phyloP scores from a whole-genome alignment of 805 yeast genomes.

The Yamadazyma laniorum region DNA sequence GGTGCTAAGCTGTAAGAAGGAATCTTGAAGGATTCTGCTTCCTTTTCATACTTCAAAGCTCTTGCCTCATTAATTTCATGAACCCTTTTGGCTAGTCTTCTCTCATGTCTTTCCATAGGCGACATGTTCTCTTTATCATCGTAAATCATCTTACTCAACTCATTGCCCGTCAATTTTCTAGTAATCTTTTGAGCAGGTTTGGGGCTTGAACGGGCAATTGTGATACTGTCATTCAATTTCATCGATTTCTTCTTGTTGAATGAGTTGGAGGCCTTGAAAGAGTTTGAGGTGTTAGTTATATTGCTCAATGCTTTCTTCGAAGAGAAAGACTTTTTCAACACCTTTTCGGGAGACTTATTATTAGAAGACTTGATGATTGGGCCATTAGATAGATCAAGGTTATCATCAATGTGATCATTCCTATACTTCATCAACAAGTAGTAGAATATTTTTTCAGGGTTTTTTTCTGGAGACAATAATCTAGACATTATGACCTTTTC shows the following conservation, averaged over 20 bases:
- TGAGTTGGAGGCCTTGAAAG: constrained; percentile 39
- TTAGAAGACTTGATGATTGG: constrained; percentile 28
- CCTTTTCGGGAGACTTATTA: constrained; percentile 25
- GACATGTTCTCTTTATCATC: constrained; percentile 7
- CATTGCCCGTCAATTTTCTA: constrained; percentile 12
- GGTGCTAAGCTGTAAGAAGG: not conserved
- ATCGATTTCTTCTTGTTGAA: constrained; percentile 34
- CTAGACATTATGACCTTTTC: constrained; percentile 50
- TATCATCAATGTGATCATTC: constrained; percentile 50
- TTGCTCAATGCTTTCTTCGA: constrained; percentile 25
- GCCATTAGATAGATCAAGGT: constrained; percentile 12
- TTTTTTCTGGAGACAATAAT: constrained; percentile 52
- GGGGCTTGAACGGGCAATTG: constrained; percentile 23
- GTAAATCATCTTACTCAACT: constrained; percentile 4
- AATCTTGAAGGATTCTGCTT: constrained; percentile 11
- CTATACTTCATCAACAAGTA: constrained; percentile 72
- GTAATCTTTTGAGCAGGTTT: constrained; percentile 12
- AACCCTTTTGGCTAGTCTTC: constrained; percentile 21
- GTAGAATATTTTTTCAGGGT: constrained; percentile 77
- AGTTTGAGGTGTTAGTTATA: constrained; percentile 26
- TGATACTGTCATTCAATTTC: constrained; percentile 20
- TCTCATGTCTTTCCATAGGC: constrained; percentile 14
- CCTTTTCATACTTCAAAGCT: constrained; percentile 17
- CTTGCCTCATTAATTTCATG: constrained; percentile 21
- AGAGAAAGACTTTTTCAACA: constrained; percentile 13